Conservation (phyloP, 2,329 filamentous ascomycete species). For the Stachybotrys echinatus region DNA sequence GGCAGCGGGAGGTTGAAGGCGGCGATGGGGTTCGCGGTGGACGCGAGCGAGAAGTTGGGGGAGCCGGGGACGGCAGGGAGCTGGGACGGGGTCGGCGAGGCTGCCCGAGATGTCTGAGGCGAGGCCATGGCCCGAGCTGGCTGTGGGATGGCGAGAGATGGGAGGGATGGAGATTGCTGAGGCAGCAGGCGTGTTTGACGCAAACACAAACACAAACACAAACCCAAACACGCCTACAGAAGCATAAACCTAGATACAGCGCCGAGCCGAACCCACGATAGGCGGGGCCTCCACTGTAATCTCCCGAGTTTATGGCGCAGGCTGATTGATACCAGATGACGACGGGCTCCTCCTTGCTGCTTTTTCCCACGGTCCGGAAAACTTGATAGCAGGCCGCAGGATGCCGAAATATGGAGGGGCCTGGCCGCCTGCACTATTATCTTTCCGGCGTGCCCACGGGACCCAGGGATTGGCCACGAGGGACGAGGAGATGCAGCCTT, state of each 20-base stretch:
- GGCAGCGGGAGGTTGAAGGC: slow-evolving; percentile 55
- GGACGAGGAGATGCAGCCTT: not conserved
- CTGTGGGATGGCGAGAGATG: slow-evolving; percentile 4
- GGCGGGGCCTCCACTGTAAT: not conserved
- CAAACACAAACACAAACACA: no score
- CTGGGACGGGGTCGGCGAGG: slow-evolving; percentile 49
- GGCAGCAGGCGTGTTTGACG: not conserved
- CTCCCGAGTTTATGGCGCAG: not conserved
- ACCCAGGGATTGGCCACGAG: not conserved
- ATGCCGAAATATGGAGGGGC: no score
- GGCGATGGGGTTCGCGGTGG: slow-evolving; percentile 55
- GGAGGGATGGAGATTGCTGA: slow-evolving; percentile 9
- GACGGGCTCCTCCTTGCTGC: no score
- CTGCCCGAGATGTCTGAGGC: slow-evolving; percentile 26
- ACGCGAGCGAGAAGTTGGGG: slow-evolving; percentile 58
- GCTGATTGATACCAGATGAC: no score
- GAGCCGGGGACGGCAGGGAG: slow-evolving; percentile 57
- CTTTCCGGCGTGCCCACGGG: not conserved
- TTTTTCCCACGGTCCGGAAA: no score
- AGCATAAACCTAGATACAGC: no score
- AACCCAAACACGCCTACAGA: no score
- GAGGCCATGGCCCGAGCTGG: slow-evolving; percentile 24
- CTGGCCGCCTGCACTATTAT: not conserved
- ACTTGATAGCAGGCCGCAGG: no score
- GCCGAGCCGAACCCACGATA: not conserved